Evolutionary conservation across 805 yeast species (phyloP), one percentile per base, ranked within the genome.

Genomic region (Saccharomycopsis sp.): DNA sequence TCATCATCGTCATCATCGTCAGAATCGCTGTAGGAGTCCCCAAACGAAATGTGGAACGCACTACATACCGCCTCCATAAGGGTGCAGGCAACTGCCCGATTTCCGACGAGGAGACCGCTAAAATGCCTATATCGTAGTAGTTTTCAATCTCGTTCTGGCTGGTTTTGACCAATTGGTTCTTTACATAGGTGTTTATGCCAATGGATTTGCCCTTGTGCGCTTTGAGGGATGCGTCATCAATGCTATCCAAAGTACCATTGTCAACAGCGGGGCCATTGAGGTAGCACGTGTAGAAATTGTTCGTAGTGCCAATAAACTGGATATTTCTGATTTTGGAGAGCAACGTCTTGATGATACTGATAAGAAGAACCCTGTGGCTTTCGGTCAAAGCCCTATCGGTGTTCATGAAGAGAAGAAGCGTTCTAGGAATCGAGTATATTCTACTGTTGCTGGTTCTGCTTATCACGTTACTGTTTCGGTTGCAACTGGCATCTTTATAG

Each of bases 51-150:
- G 51, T 53, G 48, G 46, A 58, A 55, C 18, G 55, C n/a, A 7
- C 37, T 34, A 48, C 63, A 60, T 18, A 60, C 46, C 14, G 63
- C 61, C 37, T 60, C 63, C 63, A 60, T 58, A 34, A 60, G 51
- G 23, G 58, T 60, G 48, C 9, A 44, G 58, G 56, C 53, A 8
- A n/a, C 9, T 12, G 16, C 3, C 14, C 24, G 9, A 53, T 41
- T n/a, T 53, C 37, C n/a, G 24, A 34, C 2, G 53, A 23, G n/a
- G 56, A 53, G 4, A 52, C 21, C 14, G 20, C 15, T n/a, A 52
- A 18, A 15, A 37, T 29, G 23, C 41, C 51, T 8, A 40, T n/a
- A 16, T 52, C 50, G 7, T 52, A 15, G 24, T 15, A 15, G 21
- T n/a, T 24, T 24, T 23, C 34, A 21, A 21, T 44, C 21, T 44